These are phyloP conservation scores for Microcera coccophila DNA, from an alignment of 2,329 filamentous ascomycete genomes.

Conservation along the genomic window DNA sequence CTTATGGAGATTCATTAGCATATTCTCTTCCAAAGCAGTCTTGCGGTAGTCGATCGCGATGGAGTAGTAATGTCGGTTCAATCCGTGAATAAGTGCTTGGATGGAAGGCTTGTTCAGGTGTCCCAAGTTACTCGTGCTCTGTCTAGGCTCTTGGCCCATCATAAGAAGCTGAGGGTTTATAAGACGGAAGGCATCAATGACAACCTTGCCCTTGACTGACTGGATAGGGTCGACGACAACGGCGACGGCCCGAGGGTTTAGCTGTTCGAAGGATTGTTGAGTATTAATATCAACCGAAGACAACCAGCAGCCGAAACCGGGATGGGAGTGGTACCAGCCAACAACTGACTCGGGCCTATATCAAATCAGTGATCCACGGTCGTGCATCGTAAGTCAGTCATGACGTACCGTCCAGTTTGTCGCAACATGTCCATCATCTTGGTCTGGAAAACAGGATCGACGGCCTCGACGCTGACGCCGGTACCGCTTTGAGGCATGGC, in stretches of 20 bases:
- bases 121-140: constrained; percentile 95
- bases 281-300: constrained; percentile 99
- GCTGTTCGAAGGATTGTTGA: constrained; percentile 98
- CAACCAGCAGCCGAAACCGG: constrained; percentile 98
- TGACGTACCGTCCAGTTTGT: constrained; percentile 82
- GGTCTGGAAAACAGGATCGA: constrained; percentile 97
- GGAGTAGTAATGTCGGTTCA: constrained; percentile 98
- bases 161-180: constrained; percentile 98
- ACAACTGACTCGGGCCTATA: constrained; percentile 89
- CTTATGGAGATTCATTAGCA: constrained; percentile 99
- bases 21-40: constrained; percentile 96
- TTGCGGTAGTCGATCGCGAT: constrained; percentile 98
- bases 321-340: constrained; percentile 99
- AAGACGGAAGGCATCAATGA: constrained; percentile 97
- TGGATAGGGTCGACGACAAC: constrained; percentile 98
- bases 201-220: constrained; percentile 98
- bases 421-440: constrained; percentile 99
- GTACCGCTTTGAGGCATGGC: constrained; percentile 99
- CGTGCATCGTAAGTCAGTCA: neutral
- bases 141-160: constrained; percentile 94
- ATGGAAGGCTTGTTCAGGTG: constrained; percentile 99
- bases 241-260: constrained; percentile 92
- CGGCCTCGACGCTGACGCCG: constrained; percentile 95
- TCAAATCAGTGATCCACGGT: constrained; percentile 10
- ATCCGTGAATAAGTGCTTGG: constrained; percentile 93